These are phyloP conservation scores for Backusella parvicylindrica DNA, from an alignment of 192 early-diverging fungal species.

Conservation along the genomic window DNA sequence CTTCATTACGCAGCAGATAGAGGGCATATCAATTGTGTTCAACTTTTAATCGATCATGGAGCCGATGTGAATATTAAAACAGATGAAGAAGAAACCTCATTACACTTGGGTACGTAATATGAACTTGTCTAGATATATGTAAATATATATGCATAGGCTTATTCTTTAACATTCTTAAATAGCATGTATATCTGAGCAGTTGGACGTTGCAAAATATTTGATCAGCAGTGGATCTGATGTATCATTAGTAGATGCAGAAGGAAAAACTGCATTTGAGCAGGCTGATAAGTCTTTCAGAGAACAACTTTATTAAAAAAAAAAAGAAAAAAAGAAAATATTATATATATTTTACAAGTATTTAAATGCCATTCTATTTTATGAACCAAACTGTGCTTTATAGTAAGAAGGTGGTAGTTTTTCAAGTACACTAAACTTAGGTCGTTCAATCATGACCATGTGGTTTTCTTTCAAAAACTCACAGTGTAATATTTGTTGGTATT, in stretches of 20 bases:
- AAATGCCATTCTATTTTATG: conserved; percentile 39
- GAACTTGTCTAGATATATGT: too few relatives aligned
- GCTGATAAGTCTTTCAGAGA: conserved; percentile 13
- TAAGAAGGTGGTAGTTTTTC: conserved; percentile 76
- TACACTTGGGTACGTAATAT: conserved; percentile 27
- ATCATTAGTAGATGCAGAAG: conserved; percentile 16
- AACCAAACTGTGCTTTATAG: conserved; percentile 83
- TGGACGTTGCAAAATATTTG: conserved; percentile 16
- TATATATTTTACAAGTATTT: background rate
- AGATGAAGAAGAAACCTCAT: conserved; percentile 22
- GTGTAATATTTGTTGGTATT: conserved; percentile 84
- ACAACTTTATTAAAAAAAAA: background rate
- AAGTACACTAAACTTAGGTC: conserved; percentile 79
- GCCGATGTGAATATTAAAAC: conserved; percentile 28
- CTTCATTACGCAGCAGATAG: conserved; percentile 55
- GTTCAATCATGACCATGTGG: conserved; percentile 85
- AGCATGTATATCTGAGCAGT: conserved; percentile 35
- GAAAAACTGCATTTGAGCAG: conserved; percentile 23
- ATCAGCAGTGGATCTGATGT: conserved; percentile 14
- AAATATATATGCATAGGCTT: background rate
- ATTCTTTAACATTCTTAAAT: background rate
- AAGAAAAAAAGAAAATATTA: background rate
- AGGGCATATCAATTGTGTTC: conserved; percentile 42
- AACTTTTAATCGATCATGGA: conserved; percentile 33
- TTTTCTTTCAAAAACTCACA: conserved; percentile 66